Percentiles rank a stretch among this genome's conserved stretches.
Evolutionary conservation across 805 yeast species (phyloP).

Genomic region (Kodamaea laetipori): DNA sequence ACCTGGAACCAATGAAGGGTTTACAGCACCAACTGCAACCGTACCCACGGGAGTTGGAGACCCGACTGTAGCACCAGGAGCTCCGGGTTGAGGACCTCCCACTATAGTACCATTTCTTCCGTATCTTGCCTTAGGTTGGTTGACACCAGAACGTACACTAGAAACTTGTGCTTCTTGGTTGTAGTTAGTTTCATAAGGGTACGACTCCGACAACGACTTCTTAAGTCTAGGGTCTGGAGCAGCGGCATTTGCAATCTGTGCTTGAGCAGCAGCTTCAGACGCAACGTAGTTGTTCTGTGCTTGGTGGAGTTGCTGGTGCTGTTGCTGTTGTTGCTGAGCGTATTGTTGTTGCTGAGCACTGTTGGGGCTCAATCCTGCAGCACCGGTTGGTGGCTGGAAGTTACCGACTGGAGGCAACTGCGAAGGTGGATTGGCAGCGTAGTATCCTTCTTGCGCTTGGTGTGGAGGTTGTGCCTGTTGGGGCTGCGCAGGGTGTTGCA

Average conservation of each 20-base stretch:
- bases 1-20: constrained; percentile 78
- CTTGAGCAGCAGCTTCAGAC: constrained; percentile 3
- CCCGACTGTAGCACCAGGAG: constrained; percentile 1
- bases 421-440: constrained; percentile 33
- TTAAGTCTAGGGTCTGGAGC: constrained; percentile 15
- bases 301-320: constrained; percentile 19
- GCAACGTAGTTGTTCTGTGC: not conserved
- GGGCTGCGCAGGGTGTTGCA: constrained; percentile 12
- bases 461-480: constrained; percentile 17
- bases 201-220: constrained; percentile 28
- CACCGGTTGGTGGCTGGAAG: constrained; percentile 66
- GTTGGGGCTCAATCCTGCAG: constrained; percentile 28
- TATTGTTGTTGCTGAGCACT: constrained; percentile 18
- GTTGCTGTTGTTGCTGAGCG: constrained; percentile 20
- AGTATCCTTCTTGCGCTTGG: constrained; percentile 21
- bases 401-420: constrained; percentile 89
- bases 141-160: constrained; percentile 42
- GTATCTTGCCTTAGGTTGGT: constrained; percentile 22
- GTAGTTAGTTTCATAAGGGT: constrained; percentile 34
- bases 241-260: constrained; percentile 6
- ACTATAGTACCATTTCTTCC: constrained; percentile 7
- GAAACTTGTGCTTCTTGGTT: constrained; percentile 52
- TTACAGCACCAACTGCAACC: constrained; percentile 2
- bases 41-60: constrained; percentile 4
- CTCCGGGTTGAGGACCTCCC: constrained; percentile 1